Evolutionary conservation across 495 filamentous ascomycete genomes (phyloP), one percentile per base, ranked within the genome.

Genomic region (Neurospora africana): DNA sequence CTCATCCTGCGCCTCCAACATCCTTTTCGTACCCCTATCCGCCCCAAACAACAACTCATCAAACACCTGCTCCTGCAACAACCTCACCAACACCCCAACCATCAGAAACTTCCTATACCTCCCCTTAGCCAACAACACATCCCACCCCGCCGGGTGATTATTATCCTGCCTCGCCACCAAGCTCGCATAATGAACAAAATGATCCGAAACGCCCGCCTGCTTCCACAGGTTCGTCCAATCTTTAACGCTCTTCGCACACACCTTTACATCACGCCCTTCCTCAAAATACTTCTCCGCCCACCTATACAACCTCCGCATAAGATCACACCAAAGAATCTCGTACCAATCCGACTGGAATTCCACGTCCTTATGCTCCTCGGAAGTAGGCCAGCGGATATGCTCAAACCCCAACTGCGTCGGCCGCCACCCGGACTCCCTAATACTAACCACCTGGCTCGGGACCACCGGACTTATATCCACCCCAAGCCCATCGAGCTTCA

Each of bases 41-140:
- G 79, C 83, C 5, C 85, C 84, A 73, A 84, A 87, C 1, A 86
- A 72, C 53, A 85, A 72, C 36, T 81, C 78, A 39, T 79, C 79
- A 71, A 85, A 87, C 9, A 87, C 78, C 27, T 76, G 77, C 44
- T 72, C 80, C 71, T 84, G 79, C 36, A 87, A 71, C 61, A 85
- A 75, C 76, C 79, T 81, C 10, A 76, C 77, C 2, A 86, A 68
- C 13, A 87, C 77, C 5, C 78, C 83, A 72, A 79, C 78, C 21
- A 84, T 70, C 17, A 87, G 74, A 75, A 77, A 83, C 72, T 77
- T 79, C 30, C 85, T 79, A 37, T 81, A 77, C 21, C 4, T 3
- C 13, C 61, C 70, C 39, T 80, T 74, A 65, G 75, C 69, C 11
- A 87, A 47, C 70, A 86, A 47, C 17, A 43, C 69, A 47, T 84